Conservation (phyloP, 495 filamentous ascomycete species). For the Neurospora sp. region DNA sequence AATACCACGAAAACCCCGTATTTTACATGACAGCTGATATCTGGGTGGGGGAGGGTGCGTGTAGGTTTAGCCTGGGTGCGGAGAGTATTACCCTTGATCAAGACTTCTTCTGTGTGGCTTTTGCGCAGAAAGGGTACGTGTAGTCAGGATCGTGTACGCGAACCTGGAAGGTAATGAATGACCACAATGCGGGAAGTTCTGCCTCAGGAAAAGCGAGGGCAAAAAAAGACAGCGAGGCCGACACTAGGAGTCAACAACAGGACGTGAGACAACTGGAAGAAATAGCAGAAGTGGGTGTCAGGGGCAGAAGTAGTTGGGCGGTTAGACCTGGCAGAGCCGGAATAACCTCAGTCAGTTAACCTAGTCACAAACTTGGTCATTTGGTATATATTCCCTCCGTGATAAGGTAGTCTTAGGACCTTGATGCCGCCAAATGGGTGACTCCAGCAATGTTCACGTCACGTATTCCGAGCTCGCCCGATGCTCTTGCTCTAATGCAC, state of each 20-base stretch:
- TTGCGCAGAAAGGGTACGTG: too few species aligned
- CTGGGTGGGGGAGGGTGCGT: too few species aligned
- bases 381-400: neutral
- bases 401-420: too few species aligned
- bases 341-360: neutral
- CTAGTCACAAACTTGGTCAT: too few species aligned
- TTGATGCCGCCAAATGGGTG: too few species aligned
- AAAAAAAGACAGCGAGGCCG: neutral
- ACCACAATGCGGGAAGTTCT: neutral
- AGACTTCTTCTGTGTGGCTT: too few species aligned
- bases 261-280: neutral
- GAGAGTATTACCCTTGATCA: too few species aligned
- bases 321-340: neutral
- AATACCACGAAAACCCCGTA: too few species aligned
- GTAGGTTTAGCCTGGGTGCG: too few species aligned
- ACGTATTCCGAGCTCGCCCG: neutral
- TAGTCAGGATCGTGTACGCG: neutral
- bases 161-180: too few species aligned
- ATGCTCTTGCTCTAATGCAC: neutral
- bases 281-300: neutral
- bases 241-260: neutral
- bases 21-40: too few species aligned
- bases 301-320: neutral
- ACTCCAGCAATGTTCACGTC: too few species aligned
- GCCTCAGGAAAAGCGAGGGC: neutral